Evolutionary conservation across 2,329 filamentous ascomycete species (phyloP).

Genomic region (Trichothecium roseum): DNA sequence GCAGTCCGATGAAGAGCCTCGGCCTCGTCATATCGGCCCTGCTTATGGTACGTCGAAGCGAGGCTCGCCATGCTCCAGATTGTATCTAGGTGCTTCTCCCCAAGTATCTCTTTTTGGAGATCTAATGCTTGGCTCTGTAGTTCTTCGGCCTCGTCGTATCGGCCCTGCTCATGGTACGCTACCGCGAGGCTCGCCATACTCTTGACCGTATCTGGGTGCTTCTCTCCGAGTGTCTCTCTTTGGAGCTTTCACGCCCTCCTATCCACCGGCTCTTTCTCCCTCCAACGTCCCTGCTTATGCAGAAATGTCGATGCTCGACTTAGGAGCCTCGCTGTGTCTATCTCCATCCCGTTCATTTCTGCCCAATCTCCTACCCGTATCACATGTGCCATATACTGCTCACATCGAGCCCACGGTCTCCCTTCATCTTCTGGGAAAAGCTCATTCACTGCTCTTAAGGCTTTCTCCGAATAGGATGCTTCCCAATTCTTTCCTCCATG

Average conservation of each 20-base stretch:
- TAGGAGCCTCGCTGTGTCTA: conserved; percentile 7
- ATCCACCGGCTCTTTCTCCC: conserved; percentile 13
- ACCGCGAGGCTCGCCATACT: background rate
- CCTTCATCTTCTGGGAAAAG: conserved; percentile 10
- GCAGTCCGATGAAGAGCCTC: background rate
- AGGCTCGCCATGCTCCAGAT: conserved; percentile 12
- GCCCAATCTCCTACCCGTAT: conserved; percentile 14
- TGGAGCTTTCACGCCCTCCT: conserved; percentile 7
- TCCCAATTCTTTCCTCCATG: background rate
- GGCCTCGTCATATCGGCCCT: conserved; percentile 5
- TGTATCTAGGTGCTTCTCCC: conserved; percentile 1
- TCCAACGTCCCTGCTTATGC: conserved; percentile 11
- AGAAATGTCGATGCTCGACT: conserved; percentile 11
- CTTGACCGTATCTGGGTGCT: background rate
- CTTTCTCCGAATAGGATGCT: conserved; percentile 11
- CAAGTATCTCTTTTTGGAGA: background rate
- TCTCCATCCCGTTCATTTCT: conserved; percentile 8
- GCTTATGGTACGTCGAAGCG: conserved; percentile 5
- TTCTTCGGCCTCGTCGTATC: background rate
- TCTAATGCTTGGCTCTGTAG: background rate
- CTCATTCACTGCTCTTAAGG: conserved; percentile 10
- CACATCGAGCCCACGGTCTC: conserved; percentile 12
- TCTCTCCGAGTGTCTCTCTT: conserved; percentile 9
- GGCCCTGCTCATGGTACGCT: background rate
- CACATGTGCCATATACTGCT: conserved; percentile 18